phyloP scores from a whole-genome alignment of 2,329 filamentous ascomycete genomes.

The Botrytis elliptica region DNA sequence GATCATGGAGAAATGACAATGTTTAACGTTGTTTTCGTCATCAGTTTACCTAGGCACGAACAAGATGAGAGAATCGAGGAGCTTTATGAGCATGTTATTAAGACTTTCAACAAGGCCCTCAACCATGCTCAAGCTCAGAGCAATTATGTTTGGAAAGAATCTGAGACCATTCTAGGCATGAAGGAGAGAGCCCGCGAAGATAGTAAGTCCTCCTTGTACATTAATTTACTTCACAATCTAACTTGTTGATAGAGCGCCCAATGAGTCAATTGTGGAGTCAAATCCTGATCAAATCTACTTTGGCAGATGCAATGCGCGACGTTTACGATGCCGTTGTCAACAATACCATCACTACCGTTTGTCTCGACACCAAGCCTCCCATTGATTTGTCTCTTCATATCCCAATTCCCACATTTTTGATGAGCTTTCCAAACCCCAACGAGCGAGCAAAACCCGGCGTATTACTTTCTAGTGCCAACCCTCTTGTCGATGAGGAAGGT shows the following conservation, averaged over 20 bases:
- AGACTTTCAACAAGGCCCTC: constrained; percentile 87
- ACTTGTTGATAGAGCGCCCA: constrained; percentile 38
- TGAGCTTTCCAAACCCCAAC: constrained; percentile 65
- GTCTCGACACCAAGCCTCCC: constrained; percentile 61
- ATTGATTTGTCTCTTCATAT: constrained; percentile 65
- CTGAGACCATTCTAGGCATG: constrained; percentile 74
- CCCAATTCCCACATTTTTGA: constrained; percentile 65
- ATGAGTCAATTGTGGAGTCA: constrained; percentile 69
- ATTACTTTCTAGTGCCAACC: constrained; percentile 85
- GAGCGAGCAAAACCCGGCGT: constrained; percentile 71
- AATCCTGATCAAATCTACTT: constrained; percentile 68
- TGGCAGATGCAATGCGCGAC: constrained; percentile 79
- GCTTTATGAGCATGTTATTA: constrained; percentile 85
- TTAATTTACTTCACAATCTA: not conserved
- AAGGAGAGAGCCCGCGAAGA: constrained; percentile 80
- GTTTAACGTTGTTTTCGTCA: constrained; percentile 95
- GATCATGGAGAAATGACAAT: constrained; percentile 67
- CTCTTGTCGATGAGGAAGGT: constrained; percentile 67
- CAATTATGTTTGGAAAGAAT: constrained; percentile 90
- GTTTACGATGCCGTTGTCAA: constrained; percentile 78
- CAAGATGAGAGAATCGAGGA: constrained; percentile 71
- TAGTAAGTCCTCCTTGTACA: constrained; percentile 37
- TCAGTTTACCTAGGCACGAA: constrained; percentile 77
- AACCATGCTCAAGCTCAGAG: constrained; percentile 89
- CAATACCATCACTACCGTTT: constrained; percentile 82